phyloP scores from a whole-genome alignment of 257 asterid species.

The Solanum etuberosum region DNA sequence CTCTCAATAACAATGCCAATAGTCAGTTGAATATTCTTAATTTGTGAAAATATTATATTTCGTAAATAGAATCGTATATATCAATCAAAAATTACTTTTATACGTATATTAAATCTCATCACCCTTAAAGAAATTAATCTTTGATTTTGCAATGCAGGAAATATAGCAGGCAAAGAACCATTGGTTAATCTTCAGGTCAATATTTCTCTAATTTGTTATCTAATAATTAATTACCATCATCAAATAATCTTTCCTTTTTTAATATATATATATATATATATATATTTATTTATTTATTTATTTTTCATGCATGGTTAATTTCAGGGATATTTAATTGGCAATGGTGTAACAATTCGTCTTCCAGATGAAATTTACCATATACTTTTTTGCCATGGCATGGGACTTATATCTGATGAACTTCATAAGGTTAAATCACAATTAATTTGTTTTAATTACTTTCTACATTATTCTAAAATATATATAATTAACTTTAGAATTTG shows the following conservation, averaged over 20 bases:
- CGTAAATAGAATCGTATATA: too few relatives aligned
- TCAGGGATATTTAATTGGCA: background rate
- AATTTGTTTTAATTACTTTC: background rate
- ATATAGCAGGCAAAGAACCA: conserved; percentile 16
- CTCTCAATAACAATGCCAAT: too few relatives aligned
- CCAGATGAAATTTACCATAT: background rate
- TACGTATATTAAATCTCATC: too few relatives aligned
- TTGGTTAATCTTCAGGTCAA: conserved; percentile 16
- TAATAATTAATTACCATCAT: background rate
- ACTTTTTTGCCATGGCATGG: background rate
- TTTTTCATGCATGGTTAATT: background rate
- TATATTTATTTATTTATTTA: too few relatives aligned
- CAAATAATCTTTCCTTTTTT: background rate
- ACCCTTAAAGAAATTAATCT: too few relatives aligned
- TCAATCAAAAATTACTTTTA: too few relatives aligned
- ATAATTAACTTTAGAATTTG: background rate
- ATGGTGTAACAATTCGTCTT: background rate
- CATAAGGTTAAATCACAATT: background rate
- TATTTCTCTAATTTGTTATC: background rate
- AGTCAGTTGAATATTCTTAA: too few relatives aligned
- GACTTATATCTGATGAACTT: background rate
- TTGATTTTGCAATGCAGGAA: conserved; percentile 6
- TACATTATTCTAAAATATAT: background rate
- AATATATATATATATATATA: too few relatives aligned
- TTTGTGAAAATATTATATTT: too few relatives aligned